phyloP scores from a whole-genome alignment of 2,329 filamentous ascomycete species.

The Diaporthe velutina region DNA sequence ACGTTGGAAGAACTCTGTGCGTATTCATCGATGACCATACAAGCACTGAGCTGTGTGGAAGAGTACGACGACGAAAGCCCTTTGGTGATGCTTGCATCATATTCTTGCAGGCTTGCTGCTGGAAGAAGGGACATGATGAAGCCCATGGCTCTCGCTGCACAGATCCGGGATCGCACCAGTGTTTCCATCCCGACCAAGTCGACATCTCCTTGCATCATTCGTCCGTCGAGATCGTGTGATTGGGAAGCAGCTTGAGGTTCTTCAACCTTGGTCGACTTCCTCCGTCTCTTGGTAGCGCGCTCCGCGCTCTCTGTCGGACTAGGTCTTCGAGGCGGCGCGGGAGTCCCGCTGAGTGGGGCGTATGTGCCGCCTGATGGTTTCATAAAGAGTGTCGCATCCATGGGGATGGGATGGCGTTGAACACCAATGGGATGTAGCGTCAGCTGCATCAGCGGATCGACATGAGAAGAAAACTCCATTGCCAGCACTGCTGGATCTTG shows the following conservation, averaged over 20 bases:
- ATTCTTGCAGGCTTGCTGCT: conserved; percentile 70
- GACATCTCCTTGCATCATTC: conserved; percentile 97
- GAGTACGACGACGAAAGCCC: conserved; percentile 81
- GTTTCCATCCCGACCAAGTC: conserved; percentile 92
- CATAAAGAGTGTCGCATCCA: conserved; percentile 91
- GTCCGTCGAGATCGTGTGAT: conserved; percentile 96
- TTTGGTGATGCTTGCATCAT: conserved; percentile 74
- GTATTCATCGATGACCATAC: conserved; percentile 90
- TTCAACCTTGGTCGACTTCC: conserved; percentile 87
- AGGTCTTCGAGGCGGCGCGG: conserved; percentile 60
- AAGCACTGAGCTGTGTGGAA: conserved; percentile 86
- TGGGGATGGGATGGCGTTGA: conserved; percentile 88
- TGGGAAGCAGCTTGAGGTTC: conserved; percentile 72
- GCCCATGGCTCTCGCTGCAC: conserved; percentile 87
- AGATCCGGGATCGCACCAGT: conserved; percentile 90
- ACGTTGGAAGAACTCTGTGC: conserved; percentile 69
- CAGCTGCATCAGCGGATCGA: conserved; percentile 85
- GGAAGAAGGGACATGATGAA: conserved; percentile 85
- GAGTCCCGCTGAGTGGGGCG: conserved; percentile 62
- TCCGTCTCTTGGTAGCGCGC: conserved; percentile 79
- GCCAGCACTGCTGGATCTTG: conserved; percentile 75
- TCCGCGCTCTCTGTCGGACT: conserved; percentile 69
- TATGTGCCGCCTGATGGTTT: conserved; percentile 93
- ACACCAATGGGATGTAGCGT: conserved; percentile 94
- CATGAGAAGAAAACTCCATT: conserved; percentile 79